These are phyloP conservation scores for Teunomyces pallodes DNA, from an alignment of 805 yeast genomes.

Conservation along the genomic window DNA sequence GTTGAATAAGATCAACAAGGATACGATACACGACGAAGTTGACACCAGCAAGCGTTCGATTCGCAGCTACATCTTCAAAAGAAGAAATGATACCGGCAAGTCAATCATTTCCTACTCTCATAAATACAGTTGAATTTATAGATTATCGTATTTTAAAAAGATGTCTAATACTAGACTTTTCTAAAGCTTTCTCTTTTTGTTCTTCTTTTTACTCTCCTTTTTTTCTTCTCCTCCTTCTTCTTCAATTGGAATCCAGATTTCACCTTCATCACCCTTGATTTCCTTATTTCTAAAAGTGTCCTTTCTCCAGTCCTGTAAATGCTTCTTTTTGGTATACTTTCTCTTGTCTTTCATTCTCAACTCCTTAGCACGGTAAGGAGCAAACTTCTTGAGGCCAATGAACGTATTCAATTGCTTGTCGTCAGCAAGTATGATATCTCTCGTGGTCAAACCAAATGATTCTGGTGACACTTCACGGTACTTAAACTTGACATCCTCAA, in stretches of 20 bases:
- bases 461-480: constrained; percentile 97
- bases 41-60: constrained; percentile 17
- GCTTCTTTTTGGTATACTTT: constrained; percentile 76
- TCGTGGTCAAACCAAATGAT: constrained; percentile 75
- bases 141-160: neutral
- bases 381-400: constrained; percentile 87
- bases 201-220: constrained; percentile 6
- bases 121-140: constrained; percentile 25
- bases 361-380: constrained; percentile 84
- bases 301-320: constrained; percentile 87
- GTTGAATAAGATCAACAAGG: constrained; percentile 15
- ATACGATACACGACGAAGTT: constrained; percentile 6
- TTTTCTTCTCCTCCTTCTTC: constrained; percentile 7
- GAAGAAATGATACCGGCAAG: constrained; percentile 32
- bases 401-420: constrained; percentile 81
- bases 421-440: constrained; percentile 88
- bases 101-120: constrained; percentile 40
- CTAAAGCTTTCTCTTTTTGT: neutral
- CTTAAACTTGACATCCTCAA: constrained; percentile 55
- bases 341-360: constrained; percentile 73
- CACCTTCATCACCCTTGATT: constrained; percentile 32
- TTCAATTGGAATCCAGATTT: constrained; percentile 38
- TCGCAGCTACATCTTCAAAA: constrained; percentile 21
- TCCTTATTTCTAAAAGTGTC: constrained; percentile 67
- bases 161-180: no score